Percentiles rank a stretch among this genome's conserved stretches.
These are phyloP conservation scores for Heterobasidion parviporum DNA, from an alignment of 1,284 basidiomycete species.

Conservation along the genomic window DNA sequence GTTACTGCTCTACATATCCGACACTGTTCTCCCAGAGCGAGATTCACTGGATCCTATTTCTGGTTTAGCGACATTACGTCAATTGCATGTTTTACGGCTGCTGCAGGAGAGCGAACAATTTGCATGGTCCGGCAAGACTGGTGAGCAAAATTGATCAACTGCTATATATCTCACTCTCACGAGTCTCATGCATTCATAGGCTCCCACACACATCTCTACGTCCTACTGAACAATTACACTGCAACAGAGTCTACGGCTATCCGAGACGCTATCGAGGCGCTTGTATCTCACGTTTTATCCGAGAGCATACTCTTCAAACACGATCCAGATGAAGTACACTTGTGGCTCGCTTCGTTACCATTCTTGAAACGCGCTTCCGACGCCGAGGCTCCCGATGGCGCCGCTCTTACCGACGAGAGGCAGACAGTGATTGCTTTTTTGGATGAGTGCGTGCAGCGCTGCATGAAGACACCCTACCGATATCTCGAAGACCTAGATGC, in stretches of 20 bases:
- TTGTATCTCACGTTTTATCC: constrained; percentile 58
- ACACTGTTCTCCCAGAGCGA: constrained; percentile 4
- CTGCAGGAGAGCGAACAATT: constrained; percentile 72
- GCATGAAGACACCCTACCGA: constrained; percentile 76
- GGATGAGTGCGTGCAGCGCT: constrained; percentile 84
- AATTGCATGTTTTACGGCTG: constrained; percentile 75
- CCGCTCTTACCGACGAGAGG: constrained; percentile 48
- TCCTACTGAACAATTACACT: constrained; percentile 61
- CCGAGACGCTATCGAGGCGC: constrained; percentile 42
- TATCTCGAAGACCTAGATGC: constrained; percentile 71
- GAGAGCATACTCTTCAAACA: constrained; percentile 79
- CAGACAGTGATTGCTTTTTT: constrained; percentile 64
- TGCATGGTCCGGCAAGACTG: constrained; percentile 65
- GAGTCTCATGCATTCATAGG: constrained; percentile 1
- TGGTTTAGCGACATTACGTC: constrained; percentile 52
- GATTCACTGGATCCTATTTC: constrained; percentile 8
- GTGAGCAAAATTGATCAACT: constrained; percentile 26
- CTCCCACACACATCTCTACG: constrained; percentile 49
- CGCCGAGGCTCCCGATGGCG: constrained; percentile 40
- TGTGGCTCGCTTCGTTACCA: constrained; percentile 70
- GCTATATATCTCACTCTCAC: not conserved
- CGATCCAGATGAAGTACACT: constrained; percentile 59
- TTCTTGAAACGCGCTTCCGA: constrained; percentile 24
- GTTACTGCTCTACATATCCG: constrained; percentile 49
- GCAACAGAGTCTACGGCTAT: constrained; percentile 43